A percentile compares a stretch with the other conserved stretches of the same genome.
These are phyloP conservation scores for Geranium incanum DNA, from an alignment of 441 rosid species.

Conservation along the genomic window DNA sequence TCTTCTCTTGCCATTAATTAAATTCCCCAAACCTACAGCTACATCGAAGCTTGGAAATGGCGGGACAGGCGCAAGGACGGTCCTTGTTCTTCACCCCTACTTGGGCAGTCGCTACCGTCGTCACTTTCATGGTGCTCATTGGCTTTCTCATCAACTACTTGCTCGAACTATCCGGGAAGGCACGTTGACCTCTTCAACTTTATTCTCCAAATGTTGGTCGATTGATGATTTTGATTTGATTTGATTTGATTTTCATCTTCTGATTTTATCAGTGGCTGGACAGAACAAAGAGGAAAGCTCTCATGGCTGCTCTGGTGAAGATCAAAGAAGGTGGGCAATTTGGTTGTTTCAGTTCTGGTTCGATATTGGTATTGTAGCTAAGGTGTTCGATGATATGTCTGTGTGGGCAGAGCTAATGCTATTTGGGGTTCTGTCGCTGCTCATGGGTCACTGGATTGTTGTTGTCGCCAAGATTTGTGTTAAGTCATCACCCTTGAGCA, in stretches of 20 bases:
- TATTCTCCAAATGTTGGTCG: background rate
- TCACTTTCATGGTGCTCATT: conserved; percentile 1
- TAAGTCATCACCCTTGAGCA: conserved; percentile 2
- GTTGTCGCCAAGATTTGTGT: conserved; percentile 1
- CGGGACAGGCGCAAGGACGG: background rate
- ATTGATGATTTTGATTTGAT: background rate
- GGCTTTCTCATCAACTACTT: background rate
- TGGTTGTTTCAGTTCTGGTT: background rate
- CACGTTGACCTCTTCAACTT: background rate
- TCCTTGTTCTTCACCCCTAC: background rate
- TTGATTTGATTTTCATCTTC: background rate
- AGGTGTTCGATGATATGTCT: conserved; percentile 3
- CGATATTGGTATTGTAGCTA: background rate
- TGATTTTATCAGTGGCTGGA: background rate
- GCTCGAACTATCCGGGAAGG: background rate
- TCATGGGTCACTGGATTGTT: conserved; percentile 7
- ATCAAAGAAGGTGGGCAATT: conserved; percentile 2
- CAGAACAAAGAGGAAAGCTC: background rate
- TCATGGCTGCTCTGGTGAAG: conserved; percentile 7
- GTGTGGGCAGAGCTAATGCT: conserved; percentile 4
- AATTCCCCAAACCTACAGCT: too few relatives aligned
- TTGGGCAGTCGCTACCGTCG: background rate
- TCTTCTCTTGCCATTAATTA: too few relatives aligned
- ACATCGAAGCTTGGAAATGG: background rate
- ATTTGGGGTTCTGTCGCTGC: background rate